Evolutionary conservation across 331 rosid species (phyloP).

Genomic region (Rhamnella rubrinervis): DNA sequence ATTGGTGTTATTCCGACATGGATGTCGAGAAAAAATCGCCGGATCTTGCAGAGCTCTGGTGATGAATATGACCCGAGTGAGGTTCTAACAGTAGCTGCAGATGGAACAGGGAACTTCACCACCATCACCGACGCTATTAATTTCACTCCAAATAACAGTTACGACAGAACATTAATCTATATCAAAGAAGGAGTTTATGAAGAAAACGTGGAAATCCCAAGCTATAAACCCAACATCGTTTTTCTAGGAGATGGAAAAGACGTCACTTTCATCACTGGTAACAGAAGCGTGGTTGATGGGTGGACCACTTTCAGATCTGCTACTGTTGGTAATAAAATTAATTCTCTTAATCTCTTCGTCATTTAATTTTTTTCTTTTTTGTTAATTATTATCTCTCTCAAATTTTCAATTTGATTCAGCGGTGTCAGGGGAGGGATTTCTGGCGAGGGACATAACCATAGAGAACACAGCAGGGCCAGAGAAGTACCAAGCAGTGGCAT

Average conservation of each 20-base stretch:
- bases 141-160: constrained; percentile 67
- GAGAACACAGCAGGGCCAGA: constrained; percentile 66
- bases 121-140: constrained; percentile 56
- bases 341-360: not conserved
- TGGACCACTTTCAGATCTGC: constrained; percentile 88
- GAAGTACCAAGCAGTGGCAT: constrained; percentile 65
- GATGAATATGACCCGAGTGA: constrained; percentile 39
- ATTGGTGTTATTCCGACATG: constrained; percentile 33
- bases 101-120: constrained; percentile 70
- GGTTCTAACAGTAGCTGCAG: constrained; percentile 55
- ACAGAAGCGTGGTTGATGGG: constrained; percentile 48
- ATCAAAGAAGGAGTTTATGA: constrained; percentile 56
- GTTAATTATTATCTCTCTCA: not conserved
- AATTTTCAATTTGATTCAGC: constrained; percentile 30
- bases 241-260: constrained; percentile 76
- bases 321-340: constrained; percentile 49
- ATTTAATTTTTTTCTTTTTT: no score
- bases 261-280: constrained; percentile 55
- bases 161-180: constrained; percentile 53
- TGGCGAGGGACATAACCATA: constrained; percentile 62
- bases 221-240: constrained; percentile 61
- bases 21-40: constrained; percentile 36
- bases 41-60: constrained; percentile 32
- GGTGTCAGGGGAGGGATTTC: constrained; percentile 67
- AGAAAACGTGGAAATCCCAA: constrained; percentile 72